Evolutionary conservation across 1,284 basidiomycete species (phyloP).

Genomic region (Pisolithus thermaeus): DNA sequence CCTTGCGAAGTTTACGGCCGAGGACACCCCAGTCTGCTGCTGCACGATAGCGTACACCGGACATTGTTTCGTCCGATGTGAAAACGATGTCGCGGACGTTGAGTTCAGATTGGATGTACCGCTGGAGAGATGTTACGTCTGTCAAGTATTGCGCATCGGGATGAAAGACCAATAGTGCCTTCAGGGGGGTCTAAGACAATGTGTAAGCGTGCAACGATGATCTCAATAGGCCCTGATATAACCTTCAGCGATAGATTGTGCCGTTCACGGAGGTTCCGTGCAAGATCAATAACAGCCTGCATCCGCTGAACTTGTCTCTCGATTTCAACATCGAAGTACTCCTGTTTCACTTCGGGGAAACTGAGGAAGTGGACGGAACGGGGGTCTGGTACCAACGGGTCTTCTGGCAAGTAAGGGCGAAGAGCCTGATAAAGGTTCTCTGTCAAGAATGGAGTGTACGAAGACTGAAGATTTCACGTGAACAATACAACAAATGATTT

Average conservation of each 20-base stretch:
- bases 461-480: constrained; percentile 55
- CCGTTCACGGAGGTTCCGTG: constrained; percentile 85
- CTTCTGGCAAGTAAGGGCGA: constrained; percentile 76
- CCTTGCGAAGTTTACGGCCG: constrained; percentile 92
- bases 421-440: constrained; percentile 96
- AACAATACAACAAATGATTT: constrained; percentile 5
- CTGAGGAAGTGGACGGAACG: constrained; percentile 94
- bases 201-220: not conserved
- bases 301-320: constrained; percentile 94
- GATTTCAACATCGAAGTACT: constrained; percentile 95
- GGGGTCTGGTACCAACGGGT: constrained; percentile 67
- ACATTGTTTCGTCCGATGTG: constrained; percentile 81
- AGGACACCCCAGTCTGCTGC: constrained; percentile 95
- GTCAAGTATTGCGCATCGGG: constrained; percentile 79
- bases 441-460: constrained; percentile 97
- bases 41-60: constrained; percentile 89
- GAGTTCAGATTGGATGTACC: constrained; percentile 93
- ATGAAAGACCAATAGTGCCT: constrained; percentile 94
- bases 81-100: constrained; percentile 91
- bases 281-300: constrained; percentile 92
- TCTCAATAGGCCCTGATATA: constrained; percentile 7
- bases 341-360: constrained; percentile 91
- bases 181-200: constrained; percentile 72
- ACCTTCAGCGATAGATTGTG: constrained; percentile 91
- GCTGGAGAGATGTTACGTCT: constrained; percentile 81